Evolutionary conservation across 164 flowering plant genomes (phyloP), one percentile per base, ranked within the genome.

Genomic region (Stephania cephalantha): DNA sequence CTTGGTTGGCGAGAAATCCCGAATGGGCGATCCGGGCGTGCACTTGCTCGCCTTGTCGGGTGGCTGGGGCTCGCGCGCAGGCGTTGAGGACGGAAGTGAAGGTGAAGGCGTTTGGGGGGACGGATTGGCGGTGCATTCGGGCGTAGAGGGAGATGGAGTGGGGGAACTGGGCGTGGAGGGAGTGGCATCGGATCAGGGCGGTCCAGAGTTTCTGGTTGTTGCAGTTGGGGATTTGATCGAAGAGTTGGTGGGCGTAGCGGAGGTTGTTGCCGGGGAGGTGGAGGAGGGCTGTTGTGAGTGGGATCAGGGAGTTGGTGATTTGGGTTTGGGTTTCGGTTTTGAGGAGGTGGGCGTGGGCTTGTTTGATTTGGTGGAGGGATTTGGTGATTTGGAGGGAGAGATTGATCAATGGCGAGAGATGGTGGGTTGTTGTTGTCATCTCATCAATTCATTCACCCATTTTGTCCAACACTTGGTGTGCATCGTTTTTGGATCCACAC

Each of bases 61-160:
- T 17, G 1, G 77, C 85, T 7, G 81, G 84, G 4, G 80, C 13
- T 0, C 85, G 82, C 44, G 83, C 86, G 65, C 86, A 85, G 46
- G 87, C 84, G 46, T 65, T 80, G 68, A 83, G 82, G 18, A 83
- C 85, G 1, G 86, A 78, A 4, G 87, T 80, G 80, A 83, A 79
- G 75, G 86, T 83, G 73, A 80, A 83, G 77, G 53, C 81, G 30
- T 75, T 77, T n/a, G 83, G 82, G 5, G n/a, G 35, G 1, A 83
- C 77, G 48, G 82, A 84, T n/a, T 12, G 25, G 53, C 80, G 70
- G 70, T 82, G 87, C 86, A 85, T 85, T 46, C 17, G 65, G 53
- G 74, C 72, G 31, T 83, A 83, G 13, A 83, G 30, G 9, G 76
- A 46, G 46, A 83, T 76, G 53, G 85, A 75, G 5, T 66, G 68